phyloP scores from a whole-genome alignment of 257 asterid species.

The Capsicum chinense region DNA sequence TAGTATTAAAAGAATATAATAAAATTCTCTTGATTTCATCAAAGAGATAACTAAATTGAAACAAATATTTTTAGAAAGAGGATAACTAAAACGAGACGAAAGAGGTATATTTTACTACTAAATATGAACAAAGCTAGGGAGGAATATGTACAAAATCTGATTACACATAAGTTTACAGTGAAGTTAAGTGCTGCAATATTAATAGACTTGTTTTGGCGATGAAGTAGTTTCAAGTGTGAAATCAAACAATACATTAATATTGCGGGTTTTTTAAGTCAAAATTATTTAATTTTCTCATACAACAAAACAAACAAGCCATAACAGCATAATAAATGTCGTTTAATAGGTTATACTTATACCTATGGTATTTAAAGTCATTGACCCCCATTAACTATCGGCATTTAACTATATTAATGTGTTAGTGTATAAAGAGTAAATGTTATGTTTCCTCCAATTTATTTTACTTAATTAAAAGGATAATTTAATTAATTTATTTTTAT shows the following conservation, averaged over 20 bases:
- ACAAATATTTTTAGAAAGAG: too few species aligned
- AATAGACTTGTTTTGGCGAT: not conserved
- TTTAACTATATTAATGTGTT: not conserved
- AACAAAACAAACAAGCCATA: not conserved
- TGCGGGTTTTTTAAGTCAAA: not conserved
- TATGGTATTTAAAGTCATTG: not conserved
- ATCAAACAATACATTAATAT: not conserved
- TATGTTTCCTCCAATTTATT: not conserved
- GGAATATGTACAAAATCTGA: not conserved
- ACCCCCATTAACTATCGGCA: conserved; percentile 1
- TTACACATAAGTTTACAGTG: not conserved
- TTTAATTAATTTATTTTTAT: not conserved
- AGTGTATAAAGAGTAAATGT: not conserved
- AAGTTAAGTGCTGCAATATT: not conserved
- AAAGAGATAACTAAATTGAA: too few species aligned
- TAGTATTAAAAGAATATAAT: too few species aligned
- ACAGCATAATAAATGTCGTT: not conserved
- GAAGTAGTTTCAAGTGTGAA: not conserved
- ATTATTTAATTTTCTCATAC: not conserved
- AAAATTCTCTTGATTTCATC: too few species aligned
- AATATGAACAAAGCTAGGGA: too few species aligned
- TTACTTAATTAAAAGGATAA: not conserved
- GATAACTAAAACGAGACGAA: too few species aligned
- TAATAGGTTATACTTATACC: conserved; percentile 11
- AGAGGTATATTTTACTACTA: too few species aligned